These are phyloP conservation scores for Globisporangium cederbergense DNA, from an alignment of 352 stramenopile genomes.

Conservation along the genomic window DNA sequence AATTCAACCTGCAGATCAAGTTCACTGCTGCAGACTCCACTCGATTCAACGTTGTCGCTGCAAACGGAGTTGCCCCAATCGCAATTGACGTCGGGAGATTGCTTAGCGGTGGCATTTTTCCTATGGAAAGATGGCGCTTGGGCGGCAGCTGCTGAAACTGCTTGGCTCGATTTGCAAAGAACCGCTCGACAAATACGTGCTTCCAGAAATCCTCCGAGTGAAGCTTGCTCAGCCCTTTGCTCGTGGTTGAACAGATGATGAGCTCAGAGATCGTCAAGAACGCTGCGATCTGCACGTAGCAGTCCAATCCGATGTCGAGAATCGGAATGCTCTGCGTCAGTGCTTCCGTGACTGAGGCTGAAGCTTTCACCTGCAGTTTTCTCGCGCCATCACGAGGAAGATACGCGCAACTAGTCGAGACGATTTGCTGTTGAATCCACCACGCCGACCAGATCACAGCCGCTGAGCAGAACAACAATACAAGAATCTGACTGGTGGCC, in stretches of 20 bases:
- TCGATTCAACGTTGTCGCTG: conserved; percentile 17
- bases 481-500: conserved; percentile 24
- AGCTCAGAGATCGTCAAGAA: conserved; percentile 36
- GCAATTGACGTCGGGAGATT: neutral
- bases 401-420: conserved; percentile 10
- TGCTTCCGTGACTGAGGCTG: neutral
- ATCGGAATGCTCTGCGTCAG: neutral
- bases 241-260: conserved; percentile 24
- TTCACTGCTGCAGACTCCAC: conserved; percentile 21
- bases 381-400: neutral
- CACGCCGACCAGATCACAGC: conserved; percentile 35
- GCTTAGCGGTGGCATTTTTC: neutral
- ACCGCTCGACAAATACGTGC: conserved; percentile 20
- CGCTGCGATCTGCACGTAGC: conserved; percentile 30
- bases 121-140: neutral
- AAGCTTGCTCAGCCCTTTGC: conserved; percentile 14
- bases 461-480: conserved; percentile 30
- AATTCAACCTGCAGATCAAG: conserved; percentile 20
- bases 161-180: conserved; percentile 1
- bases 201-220: conserved; percentile 33
- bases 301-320: conserved; percentile 25
- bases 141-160: neutral
- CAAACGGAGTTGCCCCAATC: conserved; percentile 15
- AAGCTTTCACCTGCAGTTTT: neutral
- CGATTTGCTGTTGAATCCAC: conserved; percentile 49